Evolutionary conservation across 257 asterid species (phyloP), one percentile per base, ranked within the genome.

Genomic region (Thymus mandschuricus): DNA sequence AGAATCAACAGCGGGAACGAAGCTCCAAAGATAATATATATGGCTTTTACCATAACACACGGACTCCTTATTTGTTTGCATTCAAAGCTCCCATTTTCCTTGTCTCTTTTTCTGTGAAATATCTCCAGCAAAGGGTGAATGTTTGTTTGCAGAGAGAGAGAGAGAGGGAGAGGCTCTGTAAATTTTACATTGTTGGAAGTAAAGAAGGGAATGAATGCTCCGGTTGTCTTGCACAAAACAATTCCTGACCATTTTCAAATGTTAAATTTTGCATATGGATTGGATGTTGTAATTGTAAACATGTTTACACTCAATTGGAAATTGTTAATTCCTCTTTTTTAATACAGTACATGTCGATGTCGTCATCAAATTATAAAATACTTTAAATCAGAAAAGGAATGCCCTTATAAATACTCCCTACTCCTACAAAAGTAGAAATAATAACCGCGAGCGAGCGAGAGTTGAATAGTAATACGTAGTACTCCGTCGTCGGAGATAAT

Each of bases 1-100:
- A 29, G 93, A 87, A 75, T 63, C 75, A 10, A 49, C 81, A 6
- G 68, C n/a, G 8, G 43, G 80, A 9, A 61, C n/a, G 3, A 79
- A 79, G 34, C 68, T 49, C 29, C 73, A 67, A n/a, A n/a, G 82
- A 72, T 77, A 67, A 72, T 77, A 67, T 33, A 33, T 33, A 35
- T 35, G 41, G 6, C 41, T 35, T 35, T 35, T 7, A 4, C 41
- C 41, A 4, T n/a, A n/a, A n/a, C n/a, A 35, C 6, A 35, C 41
- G 4, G 3, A 2, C 40, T 34, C 40, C 40, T 66, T 50, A 15
- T 55, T 33, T 50, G 70, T 65, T 70, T 76, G 70, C n/a, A 33
- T 21, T 48, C 71, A 48, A 64, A 15, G 75, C 54, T 76, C 43
- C 48, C 30, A 29, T 52, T 48, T 52, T 33, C 69, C 35, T 73